phyloP scores from a whole-genome alignment of 768 basidiomycete species.

The Termitomyces sp. region DNA sequence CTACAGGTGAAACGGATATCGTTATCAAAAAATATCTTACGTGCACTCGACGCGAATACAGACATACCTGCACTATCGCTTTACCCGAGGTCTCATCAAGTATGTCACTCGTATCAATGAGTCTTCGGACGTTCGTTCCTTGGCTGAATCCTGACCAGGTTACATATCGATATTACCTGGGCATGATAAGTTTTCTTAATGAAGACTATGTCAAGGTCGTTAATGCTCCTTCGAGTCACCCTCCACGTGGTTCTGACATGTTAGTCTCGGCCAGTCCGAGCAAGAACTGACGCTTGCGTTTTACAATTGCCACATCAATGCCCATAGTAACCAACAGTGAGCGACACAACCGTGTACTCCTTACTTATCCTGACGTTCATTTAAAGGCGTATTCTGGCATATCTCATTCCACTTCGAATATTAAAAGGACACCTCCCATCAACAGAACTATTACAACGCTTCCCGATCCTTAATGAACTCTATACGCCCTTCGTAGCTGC shows the following conservation, averaged over 20 bases:
- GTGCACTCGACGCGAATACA: conserved; percentile 79
- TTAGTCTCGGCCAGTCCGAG: conserved; percentile 52
- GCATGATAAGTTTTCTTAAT: conserved; percentile 90
- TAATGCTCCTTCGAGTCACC: neutral
- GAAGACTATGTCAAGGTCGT: conserved; percentile 83
- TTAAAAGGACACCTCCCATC: conserved; percentile 86
- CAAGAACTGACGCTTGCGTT: conserved; percentile 85
- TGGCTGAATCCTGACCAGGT: conserved; percentile 47
- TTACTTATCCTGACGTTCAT: neutral
- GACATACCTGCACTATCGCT: conserved; percentile 75
- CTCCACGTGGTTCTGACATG: neutral
- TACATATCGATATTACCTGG: conserved; percentile 91
- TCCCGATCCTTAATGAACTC: conserved; percentile 66
- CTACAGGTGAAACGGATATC: conserved; percentile 84
- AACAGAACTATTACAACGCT: conserved; percentile 58
- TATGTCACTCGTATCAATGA: conserved; percentile 22
- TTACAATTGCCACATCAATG: conserved; percentile 69
- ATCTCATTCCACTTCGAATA: conserved; percentile 85
- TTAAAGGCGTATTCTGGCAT: conserved; percentile 81
- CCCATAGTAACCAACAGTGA: conserved; percentile 80
- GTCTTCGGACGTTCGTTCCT: neutral
- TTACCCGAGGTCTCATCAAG: conserved; percentile 86
- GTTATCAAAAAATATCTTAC: conserved; percentile 85
- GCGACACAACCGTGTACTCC: conserved; percentile 17
- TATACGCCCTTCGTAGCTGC: conserved; percentile 80